Evolutionary conservation across 805 yeast genomes (phyloP).

Genomic region (Ogataea polymorpha): DNA sequence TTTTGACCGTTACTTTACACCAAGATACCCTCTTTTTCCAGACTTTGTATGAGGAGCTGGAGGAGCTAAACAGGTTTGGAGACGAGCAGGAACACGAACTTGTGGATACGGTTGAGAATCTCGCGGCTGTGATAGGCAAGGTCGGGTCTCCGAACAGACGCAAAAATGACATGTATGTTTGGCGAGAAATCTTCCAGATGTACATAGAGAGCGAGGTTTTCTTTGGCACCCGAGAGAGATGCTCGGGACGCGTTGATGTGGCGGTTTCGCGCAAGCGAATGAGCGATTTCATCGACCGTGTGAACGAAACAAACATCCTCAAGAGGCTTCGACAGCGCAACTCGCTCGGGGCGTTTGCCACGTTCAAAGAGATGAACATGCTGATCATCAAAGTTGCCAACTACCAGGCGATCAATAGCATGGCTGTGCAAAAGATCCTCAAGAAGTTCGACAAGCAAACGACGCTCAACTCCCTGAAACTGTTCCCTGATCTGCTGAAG

Average conservation of each 20-base stretch:
- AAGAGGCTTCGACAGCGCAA: constrained; percentile 44
- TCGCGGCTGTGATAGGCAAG: constrained; percentile 39
- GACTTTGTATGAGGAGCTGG: constrained; percentile 53
- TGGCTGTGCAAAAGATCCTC: constrained; percentile 65
- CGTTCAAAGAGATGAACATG: constrained; percentile 52
- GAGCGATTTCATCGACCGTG: constrained; percentile 37
- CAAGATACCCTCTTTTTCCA: constrained; percentile 61
- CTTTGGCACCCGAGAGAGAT: constrained; percentile 41
- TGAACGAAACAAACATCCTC: constrained; percentile 37
- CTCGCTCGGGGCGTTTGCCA: constrained; percentile 42
- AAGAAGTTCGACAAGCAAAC: constrained; percentile 78
- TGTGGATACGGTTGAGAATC: constrained; percentile 38
- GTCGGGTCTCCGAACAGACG: constrained; percentile 41
- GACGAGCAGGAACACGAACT: constrained; percentile 42
- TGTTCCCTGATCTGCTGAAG: constrained; percentile 39
- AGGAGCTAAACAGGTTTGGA: constrained; percentile 44
- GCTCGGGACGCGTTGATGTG: constrained; percentile 43
- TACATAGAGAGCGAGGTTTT: constrained; percentile 68
- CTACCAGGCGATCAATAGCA: constrained; percentile 58
- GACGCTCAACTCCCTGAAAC: constrained; percentile 43
- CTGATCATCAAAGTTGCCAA: constrained; percentile 54
- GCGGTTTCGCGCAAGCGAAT: constrained; percentile 46
- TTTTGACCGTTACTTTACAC: constrained; percentile 38
- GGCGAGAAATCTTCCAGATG: constrained; percentile 66
- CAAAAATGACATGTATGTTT: constrained; percentile 55